A percentile compares a stretch with the other conserved stretches of the same genome.
phyloP scores from a whole-genome alignment of 2,329 filamentous ascomycete genomes.

The Sporothrix variecibatus region DNA sequence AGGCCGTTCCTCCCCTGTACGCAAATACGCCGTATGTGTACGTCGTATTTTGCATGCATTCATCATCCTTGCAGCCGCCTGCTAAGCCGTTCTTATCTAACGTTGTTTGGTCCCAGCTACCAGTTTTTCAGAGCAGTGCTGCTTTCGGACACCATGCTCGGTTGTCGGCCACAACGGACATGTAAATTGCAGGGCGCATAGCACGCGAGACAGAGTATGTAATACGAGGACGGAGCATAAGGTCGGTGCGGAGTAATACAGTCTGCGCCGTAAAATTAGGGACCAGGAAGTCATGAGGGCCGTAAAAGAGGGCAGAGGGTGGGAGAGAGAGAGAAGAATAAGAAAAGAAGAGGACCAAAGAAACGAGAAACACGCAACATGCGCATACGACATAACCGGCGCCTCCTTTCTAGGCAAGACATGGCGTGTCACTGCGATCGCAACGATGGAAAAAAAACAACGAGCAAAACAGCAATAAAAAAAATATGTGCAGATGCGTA shows the following conservation, averaged over 20 bases:
- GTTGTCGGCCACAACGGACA: background rate
- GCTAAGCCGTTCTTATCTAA: background rate
- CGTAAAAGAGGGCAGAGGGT: background rate
- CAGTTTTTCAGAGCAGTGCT: background rate
- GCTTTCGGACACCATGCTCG: background rate
- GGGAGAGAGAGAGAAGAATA: background rate
- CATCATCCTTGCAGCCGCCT: background rate
- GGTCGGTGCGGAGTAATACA: background rate
- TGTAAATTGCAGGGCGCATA: background rate
- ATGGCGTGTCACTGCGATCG: background rate
- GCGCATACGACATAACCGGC: background rate
- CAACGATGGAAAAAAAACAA: background rate
- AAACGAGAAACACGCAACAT: background rate
- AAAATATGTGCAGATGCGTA: too few species aligned
- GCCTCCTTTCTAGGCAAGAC: background rate
- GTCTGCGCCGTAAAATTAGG: background rate
- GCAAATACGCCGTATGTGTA: background rate
- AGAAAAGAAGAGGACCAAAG: background rate
- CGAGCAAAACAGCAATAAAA: background rate
- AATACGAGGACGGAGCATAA: slow-evolving; percentile 10
- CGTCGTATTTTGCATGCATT: background rate
- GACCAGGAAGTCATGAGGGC: background rate
- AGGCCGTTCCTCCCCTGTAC: background rate
- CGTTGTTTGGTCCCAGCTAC: background rate
- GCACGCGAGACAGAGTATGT: background rate